Evolutionary conservation across 2,329 filamentous ascomycete species (phyloP).

Genomic region (Aspergillus quadrilineatus): DNA sequence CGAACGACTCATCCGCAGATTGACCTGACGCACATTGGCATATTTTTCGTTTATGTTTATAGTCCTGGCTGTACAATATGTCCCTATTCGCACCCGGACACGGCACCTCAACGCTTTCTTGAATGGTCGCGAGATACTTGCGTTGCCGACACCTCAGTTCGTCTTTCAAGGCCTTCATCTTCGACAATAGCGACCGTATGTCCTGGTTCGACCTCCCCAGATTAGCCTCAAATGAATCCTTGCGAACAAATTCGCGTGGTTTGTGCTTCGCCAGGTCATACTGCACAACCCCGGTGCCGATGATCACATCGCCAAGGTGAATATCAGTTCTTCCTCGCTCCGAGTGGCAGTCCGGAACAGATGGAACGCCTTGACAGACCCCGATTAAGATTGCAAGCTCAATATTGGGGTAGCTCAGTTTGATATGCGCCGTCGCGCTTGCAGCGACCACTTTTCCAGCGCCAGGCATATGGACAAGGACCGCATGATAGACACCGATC

Average conservation of each 20-base stretch:
- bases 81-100: not conserved
- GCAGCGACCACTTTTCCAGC: slow-evolving; percentile 3
- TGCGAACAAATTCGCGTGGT: slow-evolving; percentile 13
- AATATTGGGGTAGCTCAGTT: not conserved
- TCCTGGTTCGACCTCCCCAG: not conserved
- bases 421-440: not conserved
- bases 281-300: slow-evolving; percentile 25
- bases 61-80: not conserved
- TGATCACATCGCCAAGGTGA: slow-evolving; percentile 22
- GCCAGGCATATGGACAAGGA: not conserved
- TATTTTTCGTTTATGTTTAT: not conserved
- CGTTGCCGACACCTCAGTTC: not conserved
- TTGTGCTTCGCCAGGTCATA: slow-evolving; percentile 27
- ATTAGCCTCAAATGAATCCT: slow-evolving; percentile 14
- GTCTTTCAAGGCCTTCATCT: slow-evolving; percentile 1
- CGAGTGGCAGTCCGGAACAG: too few species aligned
- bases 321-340: slow-evolving; percentile 5
- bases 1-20: not conserved
- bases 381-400: slow-evolving; percentile 8
- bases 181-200: slow-evolving; percentile 7
- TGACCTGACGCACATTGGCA: not conserved
- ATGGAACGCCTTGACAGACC: slow-evolving; percentile 5
- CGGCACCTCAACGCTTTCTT: not conserved
- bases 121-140: not conserved
- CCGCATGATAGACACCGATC: slow-evolving; percentile 1